phyloP scores from a whole-genome alignment of 2,329 filamentous ascomycete genomes.

The Sphaerulina vaccinii region DNA sequence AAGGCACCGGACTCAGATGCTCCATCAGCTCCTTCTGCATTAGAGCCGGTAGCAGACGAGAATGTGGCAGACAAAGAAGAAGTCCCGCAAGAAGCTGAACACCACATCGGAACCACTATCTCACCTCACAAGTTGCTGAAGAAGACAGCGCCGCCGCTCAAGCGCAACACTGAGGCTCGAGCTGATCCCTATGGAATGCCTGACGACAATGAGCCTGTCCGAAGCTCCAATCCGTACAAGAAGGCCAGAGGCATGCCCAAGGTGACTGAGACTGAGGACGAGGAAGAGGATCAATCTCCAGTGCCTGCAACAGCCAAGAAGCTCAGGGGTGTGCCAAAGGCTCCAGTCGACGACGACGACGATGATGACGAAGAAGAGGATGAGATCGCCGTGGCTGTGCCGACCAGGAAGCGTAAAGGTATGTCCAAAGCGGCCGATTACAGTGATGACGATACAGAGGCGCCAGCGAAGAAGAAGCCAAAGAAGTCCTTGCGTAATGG shows the following conservation, averaged over 20 bases:
- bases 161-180: slow-evolving; percentile 6
- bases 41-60: too few relatives aligned
- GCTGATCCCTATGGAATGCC: slow-evolving; percentile 8
- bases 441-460: slow-evolving; percentile 1
- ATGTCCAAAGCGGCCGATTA: neutral
- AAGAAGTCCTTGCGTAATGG: neutral
- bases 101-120: neutral
- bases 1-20: too few relatives aligned
- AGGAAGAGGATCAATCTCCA: too few relatives aligned
- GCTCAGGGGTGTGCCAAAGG: neutral
- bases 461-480: neutral
- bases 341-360: neutral
- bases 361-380: slow-evolving; percentile 5
- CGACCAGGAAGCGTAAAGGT: slow-evolving; percentile 1
- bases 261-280: too few relatives aligned
- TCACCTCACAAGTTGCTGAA: too few relatives aligned
- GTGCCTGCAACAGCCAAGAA: neutral
- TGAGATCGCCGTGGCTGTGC: slow-evolving; percentile 7
- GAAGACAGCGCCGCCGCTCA: neutral
- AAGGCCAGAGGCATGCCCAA: neutral
- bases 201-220: neutral
- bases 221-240: neutral
- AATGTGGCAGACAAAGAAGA: neutral
- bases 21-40: too few relatives aligned
- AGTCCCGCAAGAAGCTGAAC: neutral